Percentiles rank a stretch among this genome's conserved stretches.
Evolutionary conservation across 2,329 filamentous ascomycete species (phyloP).

Genomic region (Ceratocystis ficicola): DNA sequence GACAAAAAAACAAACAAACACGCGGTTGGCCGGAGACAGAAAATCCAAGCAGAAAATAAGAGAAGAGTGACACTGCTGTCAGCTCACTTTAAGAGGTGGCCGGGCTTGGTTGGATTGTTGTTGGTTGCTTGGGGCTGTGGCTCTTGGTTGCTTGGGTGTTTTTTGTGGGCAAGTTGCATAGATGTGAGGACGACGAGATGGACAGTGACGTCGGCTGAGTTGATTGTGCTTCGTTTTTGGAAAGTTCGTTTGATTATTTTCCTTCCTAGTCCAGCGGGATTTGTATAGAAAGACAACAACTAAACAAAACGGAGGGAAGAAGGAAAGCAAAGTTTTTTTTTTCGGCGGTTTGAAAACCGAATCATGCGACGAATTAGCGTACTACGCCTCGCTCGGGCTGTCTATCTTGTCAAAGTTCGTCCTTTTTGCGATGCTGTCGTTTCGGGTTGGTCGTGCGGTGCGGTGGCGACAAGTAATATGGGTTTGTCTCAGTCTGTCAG

Average conservation of each 20-base stretch:
- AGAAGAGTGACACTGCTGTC: not conserved
- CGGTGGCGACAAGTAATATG: not conserved
- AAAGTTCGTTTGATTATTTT: too few species aligned
- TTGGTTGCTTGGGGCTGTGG: not conserved
- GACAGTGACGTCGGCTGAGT: not conserved
- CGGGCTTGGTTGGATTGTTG: not conserved
- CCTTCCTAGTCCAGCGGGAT: not conserved
- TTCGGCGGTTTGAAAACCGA: not conserved
- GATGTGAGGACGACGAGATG: not conserved
- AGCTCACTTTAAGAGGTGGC: too few species aligned
- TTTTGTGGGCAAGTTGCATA: not conserved
- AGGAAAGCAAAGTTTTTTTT: not conserved
- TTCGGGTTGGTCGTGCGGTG: not conserved
- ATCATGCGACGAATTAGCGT: not conserved
- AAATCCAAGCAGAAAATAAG: not conserved
- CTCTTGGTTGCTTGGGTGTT: not conserved
- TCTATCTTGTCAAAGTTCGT: not conserved
- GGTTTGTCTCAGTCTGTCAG: not conserved
- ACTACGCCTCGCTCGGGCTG: not conserved
- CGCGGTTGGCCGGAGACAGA: not conserved
- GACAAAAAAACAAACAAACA: not conserved
- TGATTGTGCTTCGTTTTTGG: not conserved
- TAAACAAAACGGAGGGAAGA: not conserved
- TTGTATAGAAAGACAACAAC: not conserved
- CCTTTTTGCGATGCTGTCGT: not conserved